Conservation (phyloP, 2,329 filamentous ascomycete species). For the Fusarium sp. region DNA sequence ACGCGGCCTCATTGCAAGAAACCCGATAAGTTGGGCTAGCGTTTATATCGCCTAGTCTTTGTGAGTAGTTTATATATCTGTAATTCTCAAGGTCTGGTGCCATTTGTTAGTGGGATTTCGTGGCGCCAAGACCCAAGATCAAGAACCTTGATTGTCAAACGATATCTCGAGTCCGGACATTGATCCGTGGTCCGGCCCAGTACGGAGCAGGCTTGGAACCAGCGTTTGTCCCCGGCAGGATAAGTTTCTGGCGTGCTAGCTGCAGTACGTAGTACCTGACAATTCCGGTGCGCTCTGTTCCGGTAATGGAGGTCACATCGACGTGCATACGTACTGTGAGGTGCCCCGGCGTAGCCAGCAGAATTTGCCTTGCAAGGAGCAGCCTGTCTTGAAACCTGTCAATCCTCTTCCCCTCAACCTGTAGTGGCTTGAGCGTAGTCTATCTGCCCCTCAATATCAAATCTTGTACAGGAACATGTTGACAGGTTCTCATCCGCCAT, state of each 20-base stretch:
- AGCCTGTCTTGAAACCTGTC: slow-evolving; percentile 5
- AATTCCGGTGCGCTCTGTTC: background rate
- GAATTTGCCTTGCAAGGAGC: slow-evolving; percentile 1
- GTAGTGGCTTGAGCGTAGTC: background rate
- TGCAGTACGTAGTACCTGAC: background rate
- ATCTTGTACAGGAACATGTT: background rate
- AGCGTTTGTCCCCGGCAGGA: background rate
- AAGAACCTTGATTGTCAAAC: slow-evolving; percentile 12
- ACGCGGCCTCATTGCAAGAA: background rate
- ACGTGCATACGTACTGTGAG: background rate
- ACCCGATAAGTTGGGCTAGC: background rate
- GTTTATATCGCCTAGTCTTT: background rate
- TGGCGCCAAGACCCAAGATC: background rate
- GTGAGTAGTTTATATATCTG: background rate
- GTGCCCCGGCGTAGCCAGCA: background rate
- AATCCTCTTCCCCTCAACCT: background rate
- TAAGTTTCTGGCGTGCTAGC: background rate
- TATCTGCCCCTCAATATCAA: background rate
- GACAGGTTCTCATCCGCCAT: background rate
- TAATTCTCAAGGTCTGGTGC: slow-evolving; percentile 1
- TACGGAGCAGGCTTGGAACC: background rate
- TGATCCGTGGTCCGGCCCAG: background rate
- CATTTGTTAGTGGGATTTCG: slow-evolving; percentile 14
- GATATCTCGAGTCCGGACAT: background rate
- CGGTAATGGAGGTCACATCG: background rate